Percentiles rank a stretch among this genome's conserved stretches.
Conservation (phyloP, 208 protist species). For the Giardia muris region DNA sequence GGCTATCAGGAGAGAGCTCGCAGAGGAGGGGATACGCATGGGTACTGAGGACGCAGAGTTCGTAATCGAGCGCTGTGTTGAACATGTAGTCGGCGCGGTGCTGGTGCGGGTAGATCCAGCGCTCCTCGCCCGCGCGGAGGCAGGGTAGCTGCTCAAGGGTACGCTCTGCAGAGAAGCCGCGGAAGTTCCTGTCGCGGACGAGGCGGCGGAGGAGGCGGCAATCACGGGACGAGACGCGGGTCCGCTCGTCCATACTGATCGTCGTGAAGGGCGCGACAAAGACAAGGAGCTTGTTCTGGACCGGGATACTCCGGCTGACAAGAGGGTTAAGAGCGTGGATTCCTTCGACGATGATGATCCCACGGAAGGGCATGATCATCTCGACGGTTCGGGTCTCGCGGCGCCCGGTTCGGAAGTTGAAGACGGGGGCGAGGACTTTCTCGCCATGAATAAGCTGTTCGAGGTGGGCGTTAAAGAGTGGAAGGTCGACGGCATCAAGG, state of each 20-base stretch:
- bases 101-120: conserved; percentile 45
- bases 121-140: conserved; percentile 43
- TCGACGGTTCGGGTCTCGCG: not conserved
- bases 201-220: conserved; percentile 46
- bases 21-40: conserved; percentile 41
- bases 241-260: conserved; percentile 50
- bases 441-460: conserved; percentile 41
- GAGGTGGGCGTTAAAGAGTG: conserved; percentile 46
- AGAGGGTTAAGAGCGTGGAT: conserved; percentile 47
- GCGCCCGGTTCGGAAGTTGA: conserved; percentile 45
- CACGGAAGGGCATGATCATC: conserved; percentile 32
- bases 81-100: conserved; percentile 42
- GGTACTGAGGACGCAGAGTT: conserved; percentile 40
- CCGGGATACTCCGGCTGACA: conserved; percentile 39
- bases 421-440: conserved; percentile 41
- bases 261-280: conserved; percentile 49
- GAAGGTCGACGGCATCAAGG: conserved; percentile 46
- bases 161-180: conserved; percentile 33
- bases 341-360: conserved; percentile 49
- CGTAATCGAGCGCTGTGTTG: conserved; percentile 46
- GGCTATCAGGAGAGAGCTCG: not conserved
- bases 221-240: conserved; percentile 33
- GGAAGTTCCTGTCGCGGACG: conserved; percentile 45
- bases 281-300: conserved; percentile 45
- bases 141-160: conserved; percentile 41